These are phyloP conservation scores for Fusarium subtropicale DNA, from an alignment of 2,329 filamentous ascomycete species.

Conservation along the genomic window DNA sequence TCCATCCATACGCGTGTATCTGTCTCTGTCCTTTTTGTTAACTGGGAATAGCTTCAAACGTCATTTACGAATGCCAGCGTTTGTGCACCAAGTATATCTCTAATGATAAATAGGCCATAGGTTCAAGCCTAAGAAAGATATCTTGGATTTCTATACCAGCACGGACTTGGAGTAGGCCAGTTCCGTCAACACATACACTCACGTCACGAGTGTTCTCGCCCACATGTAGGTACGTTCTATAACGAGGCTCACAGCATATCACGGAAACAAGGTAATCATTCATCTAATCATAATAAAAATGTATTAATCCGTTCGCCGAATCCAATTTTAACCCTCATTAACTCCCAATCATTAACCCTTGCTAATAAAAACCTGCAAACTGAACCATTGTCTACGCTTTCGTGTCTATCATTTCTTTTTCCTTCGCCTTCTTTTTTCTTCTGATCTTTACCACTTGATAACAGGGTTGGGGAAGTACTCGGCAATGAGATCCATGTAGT, in stretches of 20 bases:
- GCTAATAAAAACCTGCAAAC: conserved; percentile 10
- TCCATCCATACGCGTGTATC: neutral
- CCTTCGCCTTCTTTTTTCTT: neutral
- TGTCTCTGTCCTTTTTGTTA: neutral
- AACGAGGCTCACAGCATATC: neutral
- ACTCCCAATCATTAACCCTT: conserved; percentile 10
- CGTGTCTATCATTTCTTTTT: conserved; percentile 4
- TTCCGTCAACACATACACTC: neutral
- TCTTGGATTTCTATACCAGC: neutral
- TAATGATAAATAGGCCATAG: too few relatives aligned
- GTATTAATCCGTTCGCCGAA: conserved; percentile 29
- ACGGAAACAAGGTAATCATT: neutral
- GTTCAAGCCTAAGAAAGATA: neutral
- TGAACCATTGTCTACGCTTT: conserved; percentile 10
- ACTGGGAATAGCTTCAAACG: conserved; percentile 31
- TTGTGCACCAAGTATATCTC: neutral
- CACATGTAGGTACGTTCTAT: too few relatives aligned
- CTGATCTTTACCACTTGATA: conserved; percentile 53
- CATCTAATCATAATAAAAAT: conserved; percentile 6
- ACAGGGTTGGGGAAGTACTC: conserved; percentile 57
- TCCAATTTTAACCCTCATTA: conserved; percentile 20
- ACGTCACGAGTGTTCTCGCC: too few relatives aligned
- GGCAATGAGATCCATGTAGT: conserved; percentile 58
- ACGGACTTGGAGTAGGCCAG: neutral
- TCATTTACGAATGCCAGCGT: neutral